Conservation (phyloP, 2,329 filamentous ascomycete species). For the Colletotrichum lupini region DNA sequence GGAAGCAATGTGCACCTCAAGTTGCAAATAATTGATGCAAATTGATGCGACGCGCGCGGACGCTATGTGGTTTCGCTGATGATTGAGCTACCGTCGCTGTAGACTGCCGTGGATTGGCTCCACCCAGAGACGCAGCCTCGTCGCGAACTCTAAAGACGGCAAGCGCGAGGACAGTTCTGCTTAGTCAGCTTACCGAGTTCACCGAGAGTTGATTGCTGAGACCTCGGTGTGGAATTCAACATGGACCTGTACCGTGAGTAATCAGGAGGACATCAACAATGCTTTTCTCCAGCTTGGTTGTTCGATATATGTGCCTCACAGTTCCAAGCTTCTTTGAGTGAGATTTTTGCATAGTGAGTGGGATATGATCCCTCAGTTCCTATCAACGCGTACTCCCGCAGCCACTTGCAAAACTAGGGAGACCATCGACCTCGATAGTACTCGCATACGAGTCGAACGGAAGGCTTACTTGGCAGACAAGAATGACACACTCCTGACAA, state of each 20-base stretch:
- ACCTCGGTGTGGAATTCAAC: background rate
- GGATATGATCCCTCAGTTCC: no score
- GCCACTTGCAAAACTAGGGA: no score
- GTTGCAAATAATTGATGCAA: slow-evolving; percentile 18
- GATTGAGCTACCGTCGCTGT: slow-evolving; percentile 7
- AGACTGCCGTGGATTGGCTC: slow-evolving; percentile 17
- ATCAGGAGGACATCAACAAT: background rate
- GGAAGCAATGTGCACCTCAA: background rate
- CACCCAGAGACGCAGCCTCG: slow-evolving; percentile 14
- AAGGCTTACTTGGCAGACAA: no score
- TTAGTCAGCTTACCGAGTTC: background rate
- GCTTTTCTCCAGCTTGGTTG: background rate
- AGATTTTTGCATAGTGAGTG: background rate
- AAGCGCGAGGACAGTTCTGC: background rate
- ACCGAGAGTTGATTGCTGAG: background rate
- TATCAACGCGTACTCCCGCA: no score
- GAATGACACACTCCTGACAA: no score
- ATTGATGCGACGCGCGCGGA: slow-evolving; percentile 4
- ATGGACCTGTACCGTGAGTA: no score
- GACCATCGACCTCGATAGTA: no score
- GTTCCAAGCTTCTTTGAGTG: background rate
- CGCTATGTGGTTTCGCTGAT: slow-evolving; percentile 1
- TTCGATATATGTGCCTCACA: no score
- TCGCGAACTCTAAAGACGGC: slow-evolving; percentile 12
- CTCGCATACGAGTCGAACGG: no score